Evolutionary conservation across 371 early-diverging fungal genomes (phyloP).

Genomic region (Syncephalastrum monosporum): DNA sequence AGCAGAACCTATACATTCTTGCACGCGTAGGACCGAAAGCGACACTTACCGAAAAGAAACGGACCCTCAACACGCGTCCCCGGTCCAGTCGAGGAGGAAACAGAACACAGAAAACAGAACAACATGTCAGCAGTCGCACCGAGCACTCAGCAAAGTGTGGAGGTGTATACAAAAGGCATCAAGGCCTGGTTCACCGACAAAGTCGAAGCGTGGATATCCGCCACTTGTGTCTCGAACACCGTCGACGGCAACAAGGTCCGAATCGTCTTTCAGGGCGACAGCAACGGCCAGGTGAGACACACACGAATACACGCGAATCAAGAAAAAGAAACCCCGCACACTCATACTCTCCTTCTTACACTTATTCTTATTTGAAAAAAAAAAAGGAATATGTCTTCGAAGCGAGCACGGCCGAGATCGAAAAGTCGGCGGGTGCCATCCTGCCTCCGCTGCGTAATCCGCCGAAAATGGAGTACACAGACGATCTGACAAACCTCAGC

Average conservation of each 20-base stretch:
- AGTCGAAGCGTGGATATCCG: conserved; percentile 81
- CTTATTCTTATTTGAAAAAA: neutral
- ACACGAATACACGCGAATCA: neutral
- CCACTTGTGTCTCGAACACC: conserved; percentile 52
- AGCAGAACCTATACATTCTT: too few species aligned
- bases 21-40: too few species aligned
- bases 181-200: conserved; percentile 88
- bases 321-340: neutral
- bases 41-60: too few species aligned
- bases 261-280: conserved; percentile 59
- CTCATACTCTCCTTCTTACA: neutral
- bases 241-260: conserved; percentile 48
- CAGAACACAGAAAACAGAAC: too few species aligned
- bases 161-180: conserved; percentile 66
- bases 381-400: conserved; percentile 74
- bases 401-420: conserved; percentile 69
- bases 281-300: conserved; percentile 47
- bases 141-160: conserved; percentile 34
- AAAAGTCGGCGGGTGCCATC: conserved; percentile 58
- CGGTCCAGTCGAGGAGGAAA: too few species aligned
- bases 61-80: too few species aligned
- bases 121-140: too few species aligned
- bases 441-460: conserved; percentile 92
- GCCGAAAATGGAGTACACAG: conserved; percentile 82
- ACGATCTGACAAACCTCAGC: conserved; percentile 90